phyloP scores from a whole-genome alignment of 2,329 filamentous ascomycete species.

The Calonectria ilicicola region DNA sequence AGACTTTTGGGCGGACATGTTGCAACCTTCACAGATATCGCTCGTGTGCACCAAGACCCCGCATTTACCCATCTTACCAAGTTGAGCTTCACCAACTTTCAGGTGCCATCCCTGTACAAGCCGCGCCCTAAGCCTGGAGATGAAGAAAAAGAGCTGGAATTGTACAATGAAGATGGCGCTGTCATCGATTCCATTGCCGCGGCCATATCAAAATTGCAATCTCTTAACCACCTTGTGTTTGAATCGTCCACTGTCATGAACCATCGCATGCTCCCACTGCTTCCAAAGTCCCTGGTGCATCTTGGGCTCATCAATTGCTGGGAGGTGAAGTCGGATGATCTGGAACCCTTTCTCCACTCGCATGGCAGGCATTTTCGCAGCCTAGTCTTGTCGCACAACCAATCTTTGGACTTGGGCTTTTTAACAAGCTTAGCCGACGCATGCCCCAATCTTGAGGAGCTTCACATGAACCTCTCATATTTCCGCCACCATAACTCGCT shows the following conservation, averaged over 20 bases:
- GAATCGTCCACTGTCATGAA: constrained; percentile 81
- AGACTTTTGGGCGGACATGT: constrained; percentile 61
- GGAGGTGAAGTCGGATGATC: constrained; percentile 74
- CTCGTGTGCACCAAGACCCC: constrained; percentile 63
- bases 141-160: constrained; percentile 45
- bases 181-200: constrained; percentile 51
- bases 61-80: constrained; percentile 69
- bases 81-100: constrained; percentile 73
- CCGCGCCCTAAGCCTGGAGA: constrained; percentile 47
- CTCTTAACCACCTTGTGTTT: constrained; percentile 76
- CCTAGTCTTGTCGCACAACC: constrained; percentile 82
- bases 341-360: constrained; percentile 73
- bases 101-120: constrained; percentile 62
- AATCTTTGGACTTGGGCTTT: constrained; percentile 81
- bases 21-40: constrained; percentile 61
- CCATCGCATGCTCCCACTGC: constrained; percentile 72
- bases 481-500: constrained; percentile 75
- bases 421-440: constrained; percentile 72
- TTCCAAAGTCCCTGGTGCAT: constrained; percentile 75
- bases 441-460: constrained; percentile 77
- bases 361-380: constrained; percentile 76
- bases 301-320: constrained; percentile 85
- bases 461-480: constrained; percentile 84
- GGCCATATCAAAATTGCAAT: constrained; percentile 62
- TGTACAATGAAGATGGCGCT: constrained; percentile 56